phyloP scores from a whole-genome alignment of 1,284 basidiomycete genomes.

The Rhodotorula sp. region DNA sequence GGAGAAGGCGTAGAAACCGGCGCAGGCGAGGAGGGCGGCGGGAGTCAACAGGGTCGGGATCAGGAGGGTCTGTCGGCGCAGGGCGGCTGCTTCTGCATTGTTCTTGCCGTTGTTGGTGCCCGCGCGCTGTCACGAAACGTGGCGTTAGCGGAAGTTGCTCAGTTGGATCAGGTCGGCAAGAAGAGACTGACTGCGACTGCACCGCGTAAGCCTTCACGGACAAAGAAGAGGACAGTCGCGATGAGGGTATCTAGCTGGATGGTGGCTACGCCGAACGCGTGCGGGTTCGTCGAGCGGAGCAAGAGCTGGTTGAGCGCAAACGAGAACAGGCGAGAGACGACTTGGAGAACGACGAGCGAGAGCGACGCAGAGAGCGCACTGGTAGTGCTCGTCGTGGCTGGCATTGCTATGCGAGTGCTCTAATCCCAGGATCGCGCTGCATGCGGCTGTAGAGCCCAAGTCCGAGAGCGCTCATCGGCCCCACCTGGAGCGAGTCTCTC shows the following conservation, averaged over 20 bases:
- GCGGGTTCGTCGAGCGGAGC: conserved; percentile 78
- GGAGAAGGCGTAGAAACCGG: conserved; percentile 57
- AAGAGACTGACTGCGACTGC: conserved; percentile 59
- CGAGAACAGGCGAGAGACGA: conserved; percentile 78
- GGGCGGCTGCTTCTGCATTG: background rate
- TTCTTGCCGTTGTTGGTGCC: conserved; percentile 6
- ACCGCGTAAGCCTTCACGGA: conserved; percentile 85
- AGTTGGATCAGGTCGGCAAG: background rate
- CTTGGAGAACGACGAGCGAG: conserved; percentile 76
- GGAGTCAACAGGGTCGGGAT: conserved; percentile 15
- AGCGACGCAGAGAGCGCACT: conserved; percentile 49
- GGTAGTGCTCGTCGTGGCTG: background rate
- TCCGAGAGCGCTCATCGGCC: background rate
- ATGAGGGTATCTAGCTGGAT: conserved; percentile 84
- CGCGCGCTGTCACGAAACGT: background rate
- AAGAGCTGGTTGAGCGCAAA: conserved; percentile 85
- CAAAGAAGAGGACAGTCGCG: conserved; percentile 86
- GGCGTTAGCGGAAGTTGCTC: background rate
- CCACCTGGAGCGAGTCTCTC: background rate
- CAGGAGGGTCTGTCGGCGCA: background rate
- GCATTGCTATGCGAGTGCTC: background rate
- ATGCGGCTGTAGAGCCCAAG: background rate
- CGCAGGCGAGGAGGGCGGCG: conserved; percentile 10
- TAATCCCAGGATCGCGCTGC: conserved; percentile 39
- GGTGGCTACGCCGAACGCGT: conserved; percentile 79